phyloP scores from a whole-genome alignment of 2,329 filamentous ascomycete genomes.

The Sordariomycetes sp. region DNA sequence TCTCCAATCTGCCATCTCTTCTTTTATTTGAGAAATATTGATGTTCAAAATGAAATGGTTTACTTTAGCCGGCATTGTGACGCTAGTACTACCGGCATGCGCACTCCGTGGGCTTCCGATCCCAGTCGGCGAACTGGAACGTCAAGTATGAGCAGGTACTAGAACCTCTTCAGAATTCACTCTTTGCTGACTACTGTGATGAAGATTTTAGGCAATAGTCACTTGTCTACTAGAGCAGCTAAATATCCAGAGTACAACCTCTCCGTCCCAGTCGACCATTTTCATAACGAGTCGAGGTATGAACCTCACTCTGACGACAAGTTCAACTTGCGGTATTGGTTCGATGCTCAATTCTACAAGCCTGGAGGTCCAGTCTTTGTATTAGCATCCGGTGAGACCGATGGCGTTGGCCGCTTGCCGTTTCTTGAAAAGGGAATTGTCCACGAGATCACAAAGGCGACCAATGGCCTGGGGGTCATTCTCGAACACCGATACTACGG shows the following conservation, averaged over 20 bases:
- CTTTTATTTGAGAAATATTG: too few relatives aligned
- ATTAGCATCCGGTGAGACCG: conserved; percentile 63
- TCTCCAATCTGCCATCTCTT: not conserved
- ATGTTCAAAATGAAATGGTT: not conserved
- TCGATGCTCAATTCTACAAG: conserved; percentile 68
- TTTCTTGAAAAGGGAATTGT: conserved; percentile 74
- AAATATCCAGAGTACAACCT: conserved; percentile 14
- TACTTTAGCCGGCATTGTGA: not conserved
- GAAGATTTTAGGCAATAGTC: not conserved
- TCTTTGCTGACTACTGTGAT: not conserved
- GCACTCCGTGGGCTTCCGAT: conserved; percentile 2
- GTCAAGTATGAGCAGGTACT: conserved; percentile 1
- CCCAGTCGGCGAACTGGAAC: conserved; percentile 1
- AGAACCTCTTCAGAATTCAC: not conserved
- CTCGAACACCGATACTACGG: conserved; percentile 88
- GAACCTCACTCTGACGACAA: conserved; percentile 62
- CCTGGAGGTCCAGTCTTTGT: conserved; percentile 75
- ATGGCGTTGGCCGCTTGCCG: conserved; percentile 50
- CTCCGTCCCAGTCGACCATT: conserved; percentile 62
- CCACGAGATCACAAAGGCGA: conserved; percentile 59
- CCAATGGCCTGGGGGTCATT: conserved; percentile 67
- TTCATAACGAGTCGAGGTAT: conserved; percentile 70
- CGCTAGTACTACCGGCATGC: not conserved
- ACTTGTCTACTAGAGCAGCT: not conserved
- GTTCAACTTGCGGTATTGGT: conserved; percentile 74